phyloP scores from a whole-genome alignment of 768 basidiomycete species.

The Russula griseocarnosa region DNA sequence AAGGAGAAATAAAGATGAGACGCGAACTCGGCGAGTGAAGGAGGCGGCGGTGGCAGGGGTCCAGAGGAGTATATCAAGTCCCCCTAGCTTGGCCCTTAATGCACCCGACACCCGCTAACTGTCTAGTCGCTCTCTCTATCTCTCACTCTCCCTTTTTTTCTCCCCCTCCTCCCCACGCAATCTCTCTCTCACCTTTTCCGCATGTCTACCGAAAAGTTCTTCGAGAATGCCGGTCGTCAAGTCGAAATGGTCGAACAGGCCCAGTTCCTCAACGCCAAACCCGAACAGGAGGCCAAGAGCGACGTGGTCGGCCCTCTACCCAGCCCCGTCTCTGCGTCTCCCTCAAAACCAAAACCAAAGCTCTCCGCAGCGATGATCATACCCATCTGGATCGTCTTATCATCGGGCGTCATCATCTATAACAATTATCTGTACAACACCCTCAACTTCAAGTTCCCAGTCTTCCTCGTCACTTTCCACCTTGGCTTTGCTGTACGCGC shows the following conservation, averaged over 20 bases:
- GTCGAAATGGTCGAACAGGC: slow-evolving; percentile 8
- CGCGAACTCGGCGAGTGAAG: background rate
- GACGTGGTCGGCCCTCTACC: slow-evolving; percentile 41
- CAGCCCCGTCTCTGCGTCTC: slow-evolving; percentile 49
- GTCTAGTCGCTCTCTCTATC: slow-evolving; percentile 8
- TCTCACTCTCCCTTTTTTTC: background rate
- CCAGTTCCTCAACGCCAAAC: slow-evolving; percentile 21
- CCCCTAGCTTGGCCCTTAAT: background rate
- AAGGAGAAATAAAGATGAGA: background rate
- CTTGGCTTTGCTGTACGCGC: slow-evolving; percentile 57
- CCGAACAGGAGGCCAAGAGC: slow-evolving; percentile 27
- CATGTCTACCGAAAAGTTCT: slow-evolving; percentile 23
- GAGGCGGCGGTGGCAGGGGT: slow-evolving; percentile 15
- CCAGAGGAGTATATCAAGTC: background rate
- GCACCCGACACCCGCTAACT: slow-evolving; percentile 5
- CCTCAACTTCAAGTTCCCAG: slow-evolving; percentile 82
- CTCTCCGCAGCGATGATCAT: slow-evolving; percentile 70
- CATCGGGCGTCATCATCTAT: slow-evolving; percentile 90
- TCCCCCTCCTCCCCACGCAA: background rate
- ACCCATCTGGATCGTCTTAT: slow-evolving; percentile 89
- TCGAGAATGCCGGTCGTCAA: slow-evolving; percentile 17
- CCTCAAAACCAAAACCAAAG: slow-evolving; percentile 45
- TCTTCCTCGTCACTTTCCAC: slow-evolving; percentile 91
- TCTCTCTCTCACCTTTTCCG: too few species aligned
- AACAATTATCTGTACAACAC: slow-evolving; percentile 88